Percentiles rank a stretch among this genome's conserved stretches.
Conservation (phyloP, 108 stramenopile species). For the Nitzschia inconspicua region DNA sequence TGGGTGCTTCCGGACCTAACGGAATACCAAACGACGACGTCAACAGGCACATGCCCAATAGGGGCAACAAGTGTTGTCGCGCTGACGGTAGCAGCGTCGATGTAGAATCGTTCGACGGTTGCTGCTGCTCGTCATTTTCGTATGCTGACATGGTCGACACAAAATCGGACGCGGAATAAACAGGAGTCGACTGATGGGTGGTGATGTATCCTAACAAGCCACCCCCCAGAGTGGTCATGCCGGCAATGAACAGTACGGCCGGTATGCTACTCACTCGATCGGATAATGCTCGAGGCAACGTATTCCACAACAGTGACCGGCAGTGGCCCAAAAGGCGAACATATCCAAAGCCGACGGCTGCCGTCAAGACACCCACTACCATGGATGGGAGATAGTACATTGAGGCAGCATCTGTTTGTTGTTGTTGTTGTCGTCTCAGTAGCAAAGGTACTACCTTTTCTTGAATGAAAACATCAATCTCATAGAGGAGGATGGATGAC, state of each 20-base stretch:
- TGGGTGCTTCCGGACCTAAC: conserved; percentile 69
- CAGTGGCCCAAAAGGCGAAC: conserved; percentile 9
- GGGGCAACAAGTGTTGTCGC: conserved; percentile 20
- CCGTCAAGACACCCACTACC: conserved; percentile 21
- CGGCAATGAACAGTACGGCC: conserved; percentile 11
- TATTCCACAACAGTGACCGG: conserved; percentile 15
- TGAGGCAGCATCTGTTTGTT: too few relatives aligned
- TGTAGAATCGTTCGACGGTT: too few relatives aligned
- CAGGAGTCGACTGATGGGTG: conserved; percentile 10
- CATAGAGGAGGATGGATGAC: too few relatives aligned
- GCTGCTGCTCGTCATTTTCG: too few relatives aligned
- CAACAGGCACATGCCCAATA: conserved; percentile 37
- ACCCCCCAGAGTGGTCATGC: conserved; percentile 24
- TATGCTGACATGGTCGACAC: conserved; percentile 16
- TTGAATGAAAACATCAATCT: too few relatives aligned
- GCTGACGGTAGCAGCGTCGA: conserved; percentile 25
- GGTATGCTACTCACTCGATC: neutral
- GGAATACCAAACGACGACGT: conserved; percentile 62
- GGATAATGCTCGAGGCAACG: neutral
- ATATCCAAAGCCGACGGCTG: conserved; percentile 33
- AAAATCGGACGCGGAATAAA: conserved; percentile 32
- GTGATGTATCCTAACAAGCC: conserved; percentile 24
- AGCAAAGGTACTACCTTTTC: too few relatives aligned
- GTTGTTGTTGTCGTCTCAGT: too few relatives aligned
- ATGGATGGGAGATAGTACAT: too few relatives aligned